Conservation (phyloP, 2,329 filamentous ascomycete species). For the Sporothrix inflata region DNA sequence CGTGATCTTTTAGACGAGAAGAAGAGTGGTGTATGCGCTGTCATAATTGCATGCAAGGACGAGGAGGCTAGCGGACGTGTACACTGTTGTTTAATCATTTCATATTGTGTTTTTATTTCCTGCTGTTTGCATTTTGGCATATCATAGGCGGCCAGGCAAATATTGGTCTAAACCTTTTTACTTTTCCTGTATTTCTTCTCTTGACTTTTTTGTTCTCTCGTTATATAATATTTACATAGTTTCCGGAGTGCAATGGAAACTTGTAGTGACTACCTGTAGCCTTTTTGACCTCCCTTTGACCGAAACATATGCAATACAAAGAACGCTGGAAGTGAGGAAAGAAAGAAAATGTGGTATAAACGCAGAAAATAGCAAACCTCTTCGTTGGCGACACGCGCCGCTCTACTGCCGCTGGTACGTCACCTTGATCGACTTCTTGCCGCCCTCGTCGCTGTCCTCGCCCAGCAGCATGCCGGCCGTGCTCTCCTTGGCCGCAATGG, state of each 20-base stretch:
- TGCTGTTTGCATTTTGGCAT: conserved; percentile 5
- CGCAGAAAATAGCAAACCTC: conserved; percentile 19
- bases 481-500: conserved; percentile 91
- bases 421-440: conserved; percentile 77
- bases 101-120: neutral
- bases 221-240: conserved; percentile 13
- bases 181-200: neutral
- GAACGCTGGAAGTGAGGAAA: neutral
- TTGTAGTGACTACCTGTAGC: conserved; percentile 17
- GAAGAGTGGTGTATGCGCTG: neutral
- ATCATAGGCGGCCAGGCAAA: conserved; percentile 15
- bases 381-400: neutral
- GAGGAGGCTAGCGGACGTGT: neutral
- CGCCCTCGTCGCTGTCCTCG: conserved; percentile 47
- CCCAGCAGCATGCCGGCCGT: conserved; percentile 83
- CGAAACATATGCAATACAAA: conserved; percentile 26
- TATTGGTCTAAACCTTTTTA: neutral
- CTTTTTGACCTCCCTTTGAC: neutral
- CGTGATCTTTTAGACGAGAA: conserved; percentile 72
- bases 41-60: neutral
- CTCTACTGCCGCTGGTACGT: conserved; percentile 88
- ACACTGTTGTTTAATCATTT: neutral
- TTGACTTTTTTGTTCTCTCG: neutral
- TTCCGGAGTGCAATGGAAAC: conserved; percentile 33
- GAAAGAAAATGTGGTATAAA: neutral